Evolutionary conservation across 306 rosid genomes (phyloP).

Genomic region (Hippophae rhamnoides): DNA sequence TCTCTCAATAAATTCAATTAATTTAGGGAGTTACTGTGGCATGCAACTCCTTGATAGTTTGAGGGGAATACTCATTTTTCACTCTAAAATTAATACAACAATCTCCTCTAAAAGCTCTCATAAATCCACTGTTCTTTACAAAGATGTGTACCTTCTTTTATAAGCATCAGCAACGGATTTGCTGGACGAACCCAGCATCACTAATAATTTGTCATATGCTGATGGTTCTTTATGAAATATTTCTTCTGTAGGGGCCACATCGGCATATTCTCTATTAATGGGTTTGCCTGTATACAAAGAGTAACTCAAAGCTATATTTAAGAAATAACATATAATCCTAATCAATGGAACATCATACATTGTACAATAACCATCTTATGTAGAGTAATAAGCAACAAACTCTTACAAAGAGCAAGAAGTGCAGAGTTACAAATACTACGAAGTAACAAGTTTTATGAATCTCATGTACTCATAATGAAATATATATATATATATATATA

Average conservation of each 20-base stretch:
- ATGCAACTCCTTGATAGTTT: background rate
- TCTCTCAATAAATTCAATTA: too few relatives aligned
- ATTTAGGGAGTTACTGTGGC: background rate
- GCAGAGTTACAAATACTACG: background rate
- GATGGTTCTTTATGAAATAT: constrained; percentile 23
- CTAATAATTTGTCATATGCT: constrained; percentile 28
- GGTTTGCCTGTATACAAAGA: constrained; percentile 11
- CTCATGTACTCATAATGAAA: background rate
- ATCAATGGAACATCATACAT: background rate
- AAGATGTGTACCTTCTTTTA: constrained; percentile 30
- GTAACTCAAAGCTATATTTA: background rate
- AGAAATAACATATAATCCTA: background rate
- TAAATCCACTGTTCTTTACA: background rate
- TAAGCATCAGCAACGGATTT: constrained; percentile 29
- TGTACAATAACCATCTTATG: background rate
- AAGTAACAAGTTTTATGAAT: background rate
- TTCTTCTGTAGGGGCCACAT: constrained; percentile 19
- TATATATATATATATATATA: background rate
- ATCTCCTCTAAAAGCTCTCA: background rate
- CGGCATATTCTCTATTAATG: constrained; percentile 6
- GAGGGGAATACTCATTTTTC: background rate
- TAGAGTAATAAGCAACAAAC: too few relatives aligned
- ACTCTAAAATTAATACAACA: background rate
- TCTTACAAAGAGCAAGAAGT: background rate
- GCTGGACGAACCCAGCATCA: constrained; percentile 25